phyloP scores from a whole-genome alignment of 2,329 filamentous ascomycete species.

The Lachnellula hyalina region DNA sequence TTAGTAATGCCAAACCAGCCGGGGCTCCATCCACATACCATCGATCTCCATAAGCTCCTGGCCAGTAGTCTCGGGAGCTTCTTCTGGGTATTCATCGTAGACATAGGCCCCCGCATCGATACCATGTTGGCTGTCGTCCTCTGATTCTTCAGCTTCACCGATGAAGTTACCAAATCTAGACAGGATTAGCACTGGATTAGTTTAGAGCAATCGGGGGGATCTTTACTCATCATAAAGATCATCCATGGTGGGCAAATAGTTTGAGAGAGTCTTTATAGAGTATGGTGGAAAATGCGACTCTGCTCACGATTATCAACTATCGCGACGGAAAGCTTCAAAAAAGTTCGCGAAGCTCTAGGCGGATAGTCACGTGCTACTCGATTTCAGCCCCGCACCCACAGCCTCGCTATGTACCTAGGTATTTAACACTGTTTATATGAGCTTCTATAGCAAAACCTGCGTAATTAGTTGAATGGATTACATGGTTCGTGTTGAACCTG shows the following conservation, averaged over 20 bases:
- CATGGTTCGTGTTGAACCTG: too few relatives aligned
- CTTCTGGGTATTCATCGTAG: slow-evolving; percentile 66
- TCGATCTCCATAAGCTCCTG: slow-evolving; percentile 94
- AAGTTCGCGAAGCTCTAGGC: slow-evolving; percentile 15
- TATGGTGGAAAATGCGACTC: slow-evolving; percentile 13
- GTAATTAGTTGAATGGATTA: too few relatives aligned
- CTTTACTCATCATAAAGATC: slow-evolving; percentile 92
- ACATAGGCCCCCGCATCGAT: slow-evolving; percentile 71
- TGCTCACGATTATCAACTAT: slow-evolving; percentile 6
- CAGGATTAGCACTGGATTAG: slow-evolving; percentile 16
- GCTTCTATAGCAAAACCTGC: too few relatives aligned
- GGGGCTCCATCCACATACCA: slow-evolving; percentile 42
- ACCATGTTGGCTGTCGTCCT: slow-evolving; percentile 76
- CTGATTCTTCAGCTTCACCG: slow-evolving; percentile 83
- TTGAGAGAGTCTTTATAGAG: background rate
- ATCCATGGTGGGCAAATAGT: slow-evolving; percentile 57
- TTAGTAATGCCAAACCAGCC: slow-evolving; percentile 22
- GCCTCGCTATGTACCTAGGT: background rate
- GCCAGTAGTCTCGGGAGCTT: slow-evolving; percentile 58
- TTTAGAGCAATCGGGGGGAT: slow-evolving; percentile 8
- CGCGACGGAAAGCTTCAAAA: slow-evolving; percentile 24
- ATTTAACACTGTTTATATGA: background rate
- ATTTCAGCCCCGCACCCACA: slow-evolving; percentile 14
- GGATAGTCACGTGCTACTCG: slow-evolving; percentile 21
- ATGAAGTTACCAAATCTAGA: slow-evolving; percentile 95